Conservation (phyloP, 108 stramenopile species). For the Cylindrotheca closterium region DNA sequence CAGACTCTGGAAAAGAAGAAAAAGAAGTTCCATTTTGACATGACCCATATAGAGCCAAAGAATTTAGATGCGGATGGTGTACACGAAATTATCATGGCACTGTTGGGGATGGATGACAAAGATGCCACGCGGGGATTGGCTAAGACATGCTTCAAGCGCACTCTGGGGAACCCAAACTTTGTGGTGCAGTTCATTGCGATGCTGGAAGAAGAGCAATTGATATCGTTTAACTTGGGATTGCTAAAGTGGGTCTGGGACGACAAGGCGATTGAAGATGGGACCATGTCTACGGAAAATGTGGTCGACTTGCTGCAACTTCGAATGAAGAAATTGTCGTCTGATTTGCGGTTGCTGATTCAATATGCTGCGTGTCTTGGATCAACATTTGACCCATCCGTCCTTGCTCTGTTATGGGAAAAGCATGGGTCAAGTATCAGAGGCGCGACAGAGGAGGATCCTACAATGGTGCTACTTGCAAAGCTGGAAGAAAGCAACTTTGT, state of each 20-base stretch:
- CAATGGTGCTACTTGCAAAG: background rate
- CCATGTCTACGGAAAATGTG: conserved; percentile 23
- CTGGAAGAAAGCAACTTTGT: conserved; percentile 4
- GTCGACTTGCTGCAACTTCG: conserved; percentile 33
- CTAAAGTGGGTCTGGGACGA: conserved; percentile 31
- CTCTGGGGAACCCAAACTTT: conserved; percentile 39
- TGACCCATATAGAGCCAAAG: background rate
- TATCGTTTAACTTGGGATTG: conserved; percentile 18
- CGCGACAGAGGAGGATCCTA: background rate
- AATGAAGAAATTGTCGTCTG: conserved; percentile 21
- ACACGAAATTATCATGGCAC: conserved; percentile 5
- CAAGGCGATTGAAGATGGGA: conserved; percentile 6
- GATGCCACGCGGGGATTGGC: background rate
- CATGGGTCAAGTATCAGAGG: background rate
- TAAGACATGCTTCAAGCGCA: conserved; percentile 12
- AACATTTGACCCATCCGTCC: background rate
- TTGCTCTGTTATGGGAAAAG: conserved; percentile 3
- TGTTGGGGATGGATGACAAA: background rate
- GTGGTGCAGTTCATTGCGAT: conserved; percentile 20
- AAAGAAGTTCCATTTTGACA: background rate
- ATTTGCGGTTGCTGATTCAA: background rate
- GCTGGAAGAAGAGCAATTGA: conserved; percentile 8
- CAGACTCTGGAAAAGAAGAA: background rate
- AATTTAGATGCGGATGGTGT: conserved; percentile 5
- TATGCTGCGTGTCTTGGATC: conserved; percentile 22